phyloP scores from a whole-genome alignment of 805 yeast species.

The Debaryomyces hansenii region DNA sequence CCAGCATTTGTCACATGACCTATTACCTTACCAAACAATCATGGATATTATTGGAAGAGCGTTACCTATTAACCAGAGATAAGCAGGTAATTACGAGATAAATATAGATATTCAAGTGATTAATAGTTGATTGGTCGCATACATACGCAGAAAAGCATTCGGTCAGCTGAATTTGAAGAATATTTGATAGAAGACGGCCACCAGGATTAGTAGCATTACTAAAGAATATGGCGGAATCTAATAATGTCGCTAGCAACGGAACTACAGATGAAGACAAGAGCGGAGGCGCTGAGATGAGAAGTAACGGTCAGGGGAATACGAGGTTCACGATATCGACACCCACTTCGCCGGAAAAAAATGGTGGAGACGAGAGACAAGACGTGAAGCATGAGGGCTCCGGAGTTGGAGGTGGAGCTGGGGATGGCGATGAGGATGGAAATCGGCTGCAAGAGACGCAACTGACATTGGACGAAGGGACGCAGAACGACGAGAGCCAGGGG shows the following conservation, averaged over 20 bases:
- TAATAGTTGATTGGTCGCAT: too few relatives aligned
- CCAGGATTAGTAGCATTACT: too few relatives aligned
- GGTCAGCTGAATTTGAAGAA: too few relatives aligned
- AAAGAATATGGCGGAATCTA: too few relatives aligned
- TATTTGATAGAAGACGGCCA: too few relatives aligned
- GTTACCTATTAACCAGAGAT: not conserved
- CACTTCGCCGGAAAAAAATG: constrained; percentile 3
- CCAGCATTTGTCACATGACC: too few relatives aligned
- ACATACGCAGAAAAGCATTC: too few relatives aligned
- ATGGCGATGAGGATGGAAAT: not conserved
- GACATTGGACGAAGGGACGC: not conserved
- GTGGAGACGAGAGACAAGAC: not conserved
- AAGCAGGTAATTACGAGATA: too few relatives aligned
- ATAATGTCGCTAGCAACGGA: too few relatives aligned
- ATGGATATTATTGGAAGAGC: not conserved
- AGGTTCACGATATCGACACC: constrained; percentile 6
- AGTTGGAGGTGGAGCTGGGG: not conserved
- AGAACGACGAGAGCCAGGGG: constrained; percentile 1
- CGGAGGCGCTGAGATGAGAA: not conserved
- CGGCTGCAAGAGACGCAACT: not conserved
- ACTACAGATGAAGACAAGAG: not conserved
- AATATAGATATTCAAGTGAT: too few relatives aligned
- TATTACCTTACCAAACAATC: not conserved
- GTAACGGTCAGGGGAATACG: not conserved
- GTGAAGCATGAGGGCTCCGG: constrained; percentile 1